phyloP scores from a whole-genome alignment of 1,139 yeast species.

The Pneumocystis sp. region DNA sequence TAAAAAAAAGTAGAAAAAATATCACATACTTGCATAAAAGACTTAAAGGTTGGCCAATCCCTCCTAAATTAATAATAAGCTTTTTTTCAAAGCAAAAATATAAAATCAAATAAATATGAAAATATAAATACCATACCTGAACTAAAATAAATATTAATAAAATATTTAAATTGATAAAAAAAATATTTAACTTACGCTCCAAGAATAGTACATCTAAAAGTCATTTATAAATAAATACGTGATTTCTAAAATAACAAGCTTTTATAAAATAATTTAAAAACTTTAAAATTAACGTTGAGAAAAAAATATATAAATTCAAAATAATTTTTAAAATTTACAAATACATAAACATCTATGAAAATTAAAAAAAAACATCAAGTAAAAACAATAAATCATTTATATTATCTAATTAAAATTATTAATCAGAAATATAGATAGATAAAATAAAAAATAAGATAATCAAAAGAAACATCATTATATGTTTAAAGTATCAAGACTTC shows the following conservation, averaged over 20 bases:
- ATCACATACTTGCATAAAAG: constrained; percentile 50
- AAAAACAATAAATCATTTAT: neutral
- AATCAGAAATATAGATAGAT: neutral
- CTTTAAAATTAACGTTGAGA: neutral
- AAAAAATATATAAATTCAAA: neutral
- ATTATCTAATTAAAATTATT: neutral
- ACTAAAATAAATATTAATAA: neutral
- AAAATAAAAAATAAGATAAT: neutral
- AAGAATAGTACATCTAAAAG: constrained; percentile 28
- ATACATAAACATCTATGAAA: neutral
- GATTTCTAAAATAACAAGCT: neutral
- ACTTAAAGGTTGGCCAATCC: constrained; percentile 88
- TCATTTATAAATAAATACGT: constrained; percentile 7
- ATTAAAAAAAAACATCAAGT: neutral
- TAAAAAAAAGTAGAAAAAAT: constrained; percentile 18
- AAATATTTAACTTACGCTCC: constrained; percentile 25
- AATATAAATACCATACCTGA: neutral
- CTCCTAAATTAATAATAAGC: constrained; percentile 9
- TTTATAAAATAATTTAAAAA: neutral
- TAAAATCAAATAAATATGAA: neutral
- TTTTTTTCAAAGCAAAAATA: constrained; percentile 24
- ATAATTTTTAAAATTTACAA: neutral
- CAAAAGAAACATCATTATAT: neutral
- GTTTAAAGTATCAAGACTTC: neutral
- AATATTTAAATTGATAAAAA: neutral